Percentiles rank a stretch among this genome's conserved stretches.
Evolutionary conservation across 768 basidiomycete genomes (phyloP).

Genomic region (Lanmaoa rubissima): DNA sequence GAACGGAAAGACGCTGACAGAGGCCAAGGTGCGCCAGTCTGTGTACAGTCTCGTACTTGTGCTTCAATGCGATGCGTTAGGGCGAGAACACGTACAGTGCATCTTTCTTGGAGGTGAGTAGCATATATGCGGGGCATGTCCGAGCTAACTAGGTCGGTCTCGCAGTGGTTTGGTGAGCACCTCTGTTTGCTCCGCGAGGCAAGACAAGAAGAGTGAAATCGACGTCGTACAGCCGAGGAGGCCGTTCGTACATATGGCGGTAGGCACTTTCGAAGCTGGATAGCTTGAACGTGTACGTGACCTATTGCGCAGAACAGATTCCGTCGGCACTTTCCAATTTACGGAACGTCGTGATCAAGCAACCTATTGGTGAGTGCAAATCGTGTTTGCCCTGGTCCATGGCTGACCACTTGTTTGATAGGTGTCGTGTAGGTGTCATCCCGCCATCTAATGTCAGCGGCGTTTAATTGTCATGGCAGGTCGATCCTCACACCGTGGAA

Average conservation of each 20-base stretch:
- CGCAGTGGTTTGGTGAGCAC: constrained; percentile 75
- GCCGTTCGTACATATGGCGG: constrained; percentile 91
- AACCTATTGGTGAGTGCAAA: constrained; percentile 71
- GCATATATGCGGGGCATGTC: constrained; percentile 1
- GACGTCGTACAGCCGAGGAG: constrained; percentile 69
- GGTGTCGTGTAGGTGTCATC: constrained; percentile 45
- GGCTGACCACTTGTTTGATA: constrained; percentile 15
- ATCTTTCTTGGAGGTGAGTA: constrained; percentile 74
- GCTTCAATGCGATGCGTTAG: constrained; percentile 31
- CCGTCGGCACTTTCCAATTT: constrained; percentile 68
- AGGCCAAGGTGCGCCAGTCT: constrained; percentile 60
- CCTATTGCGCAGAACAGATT: constrained; percentile 59
- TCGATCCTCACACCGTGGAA: constrained; percentile 88
- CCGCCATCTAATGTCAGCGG: too few species aligned
- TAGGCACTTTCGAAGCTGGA: constrained; percentile 28
- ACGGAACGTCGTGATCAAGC: constrained; percentile 90
- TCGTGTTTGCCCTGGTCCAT: constrained; percentile 36
- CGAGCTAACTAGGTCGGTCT: constrained; percentile 1
- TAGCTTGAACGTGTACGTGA: not conserved
- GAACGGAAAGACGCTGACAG: constrained; percentile 89
- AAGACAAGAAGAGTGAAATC: not conserved
- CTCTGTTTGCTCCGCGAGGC: not conserved
- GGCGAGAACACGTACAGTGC: constrained; percentile 85
- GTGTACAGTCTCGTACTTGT: not conserved
- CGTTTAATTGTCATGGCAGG: constrained; percentile 36